Base-by-base conservation (phyloP, 1,139 yeast species). In the Scheffersomyces illinoinensis region DNA sequence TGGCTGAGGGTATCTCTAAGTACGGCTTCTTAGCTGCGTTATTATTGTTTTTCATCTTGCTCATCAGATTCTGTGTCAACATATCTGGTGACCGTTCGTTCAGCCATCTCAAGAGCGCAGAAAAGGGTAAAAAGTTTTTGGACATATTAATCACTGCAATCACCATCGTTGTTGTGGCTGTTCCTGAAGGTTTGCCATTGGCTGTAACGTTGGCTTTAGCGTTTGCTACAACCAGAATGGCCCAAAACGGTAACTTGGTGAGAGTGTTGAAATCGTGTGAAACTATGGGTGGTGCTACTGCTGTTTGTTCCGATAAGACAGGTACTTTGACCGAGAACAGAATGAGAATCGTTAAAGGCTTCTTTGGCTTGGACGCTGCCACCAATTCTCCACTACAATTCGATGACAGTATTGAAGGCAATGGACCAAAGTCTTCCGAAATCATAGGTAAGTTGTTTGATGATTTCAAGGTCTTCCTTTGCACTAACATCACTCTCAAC, bases 221-320 rank as follows among this genome's bases (percentile, higher is more conserved):
- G 0, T 95, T 95, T 79, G 99, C 99, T 2, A 95, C 99, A 3
- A 93, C 97, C 12, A 85, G 98, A 75, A 95, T 95, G 99, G 93
- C 97, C 26, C 91, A 91, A 72, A 97, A 95, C 73, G 97, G 97
- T 67, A 95, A 95, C 72, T 80, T 95, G 69, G 99, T 95, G n/a
- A 86, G 99, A 67, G 97, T 92, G 6, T 82, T 95, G 66, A 89
- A 88, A 68, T 89, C 97, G 54, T 95, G 99, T 83, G 99, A 95
- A 75, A 95, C 97, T 18, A 95, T 95, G 99, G 99, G 99, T 54
- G 93, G 97, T 53, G 99, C 98, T 2, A 95, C 99, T 17, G 95
- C 98, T 4, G 83, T 95, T 56, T 96, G 99, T 74, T 92, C 98
- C 0, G 99, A 95, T 76, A 95, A 95, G 73, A 95, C 99, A 0